Evolutionary conservation across 1,284 basidiomycete species (phyloP).

Genomic region (Pseudozyma sp.): DNA sequence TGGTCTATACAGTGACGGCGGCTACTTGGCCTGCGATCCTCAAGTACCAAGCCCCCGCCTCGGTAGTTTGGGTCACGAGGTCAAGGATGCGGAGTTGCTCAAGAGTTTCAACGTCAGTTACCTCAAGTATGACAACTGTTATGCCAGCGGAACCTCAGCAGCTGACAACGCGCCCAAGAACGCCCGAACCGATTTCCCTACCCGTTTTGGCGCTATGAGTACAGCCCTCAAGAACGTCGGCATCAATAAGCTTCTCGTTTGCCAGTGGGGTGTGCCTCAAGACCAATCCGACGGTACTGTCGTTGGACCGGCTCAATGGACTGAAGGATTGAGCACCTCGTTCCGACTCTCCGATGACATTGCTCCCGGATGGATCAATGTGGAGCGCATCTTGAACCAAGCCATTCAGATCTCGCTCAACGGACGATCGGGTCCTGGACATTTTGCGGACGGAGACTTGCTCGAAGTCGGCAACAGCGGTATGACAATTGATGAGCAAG

Average conservation of each 20-base stretch:
- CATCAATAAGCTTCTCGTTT: constrained; percentile 73
- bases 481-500: constrained; percentile 59
- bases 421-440: constrained; percentile 49
- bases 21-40: constrained; percentile 68
- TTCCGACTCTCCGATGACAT: constrained; percentile 70
- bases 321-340: constrained; percentile 70
- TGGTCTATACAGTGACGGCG: constrained; percentile 73
- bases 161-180: constrained; percentile 43
- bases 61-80: constrained; percentile 72
- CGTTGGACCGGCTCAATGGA: constrained; percentile 56
- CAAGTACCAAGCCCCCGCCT: constrained; percentile 59
- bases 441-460: constrained; percentile 62
- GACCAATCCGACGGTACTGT: constrained; percentile 18
- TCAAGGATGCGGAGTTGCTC: constrained; percentile 72
- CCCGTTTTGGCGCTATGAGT: constrained; percentile 72
- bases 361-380: constrained; percentile 27
- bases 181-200: constrained; percentile 36
- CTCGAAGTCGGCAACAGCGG: constrained; percentile 50
- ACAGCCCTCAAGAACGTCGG: constrained; percentile 72
- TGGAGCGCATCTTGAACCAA: constrained; percentile 32
- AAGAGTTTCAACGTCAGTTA: constrained; percentile 72
- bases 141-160: constrained; percentile 62
- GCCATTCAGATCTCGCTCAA: constrained; percentile 44
- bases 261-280: constrained; percentile 71
- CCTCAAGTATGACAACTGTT: constrained; percentile 70